Percentiles rank a stretch among this genome's conserved stretches.
Conservation (phyloP, 768 basidiomycete species). For the Cyclocybe cylindracea region DNA sequence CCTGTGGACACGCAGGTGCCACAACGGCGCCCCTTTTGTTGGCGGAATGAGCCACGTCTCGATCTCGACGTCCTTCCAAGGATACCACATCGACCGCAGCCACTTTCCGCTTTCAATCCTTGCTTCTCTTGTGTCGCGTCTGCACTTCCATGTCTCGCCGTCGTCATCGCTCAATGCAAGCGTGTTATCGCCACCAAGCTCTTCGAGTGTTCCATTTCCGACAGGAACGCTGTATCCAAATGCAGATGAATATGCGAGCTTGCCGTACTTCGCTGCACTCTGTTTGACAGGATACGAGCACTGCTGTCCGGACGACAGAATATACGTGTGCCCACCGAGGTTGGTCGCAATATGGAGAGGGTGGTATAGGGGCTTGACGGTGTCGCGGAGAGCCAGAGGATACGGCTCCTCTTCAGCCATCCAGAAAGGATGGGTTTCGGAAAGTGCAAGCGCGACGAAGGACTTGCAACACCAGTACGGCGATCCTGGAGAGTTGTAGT, state of each 20-base stretch:
- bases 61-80: constrained; percentile 70
- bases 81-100: constrained; percentile 73
- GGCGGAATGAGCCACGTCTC: constrained; percentile 80
- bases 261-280: constrained; percentile 78
- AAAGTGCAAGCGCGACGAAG: constrained; percentile 65
- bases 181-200: constrained; percentile 70
- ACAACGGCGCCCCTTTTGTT: constrained; percentile 51
- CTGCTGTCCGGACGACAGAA: constrained; percentile 77
- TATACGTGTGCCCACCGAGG: constrained; percentile 63
- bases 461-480: constrained; percentile 85
- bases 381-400: constrained; percentile 47
- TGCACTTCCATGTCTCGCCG: constrained; percentile 73
- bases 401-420: constrained; percentile 63
- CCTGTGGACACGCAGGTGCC: constrained; percentile 73
- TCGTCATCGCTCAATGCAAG: constrained; percentile 70
- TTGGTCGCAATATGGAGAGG: constrained; percentile 71
- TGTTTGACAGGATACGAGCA: constrained; percentile 81
- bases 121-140: constrained; percentile 64
- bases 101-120: constrained; percentile 52
- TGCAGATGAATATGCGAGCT: constrained; percentile 74
- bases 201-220: constrained; percentile 66
- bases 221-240: constrained; percentile 79
- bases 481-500: constrained; percentile 78
- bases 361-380: constrained; percentile 53
- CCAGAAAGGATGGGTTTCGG: constrained; percentile 76